Conservation (phyloP, 495 filamentous ascomycete species). For the Friedmanniomyces simplex region DNA sequence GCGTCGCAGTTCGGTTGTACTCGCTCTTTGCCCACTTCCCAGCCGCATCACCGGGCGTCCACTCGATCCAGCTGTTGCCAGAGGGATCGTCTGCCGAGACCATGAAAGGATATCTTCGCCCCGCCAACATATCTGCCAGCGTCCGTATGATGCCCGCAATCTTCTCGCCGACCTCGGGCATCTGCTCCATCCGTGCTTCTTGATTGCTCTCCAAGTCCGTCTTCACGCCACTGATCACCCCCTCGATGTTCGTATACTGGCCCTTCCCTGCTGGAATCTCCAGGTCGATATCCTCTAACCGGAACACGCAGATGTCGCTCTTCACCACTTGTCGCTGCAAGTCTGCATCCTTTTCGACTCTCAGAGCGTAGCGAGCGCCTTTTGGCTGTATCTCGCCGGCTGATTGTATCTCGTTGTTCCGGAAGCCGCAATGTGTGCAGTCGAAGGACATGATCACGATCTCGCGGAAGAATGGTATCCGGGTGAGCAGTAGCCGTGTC, state of each 20-base stretch:
- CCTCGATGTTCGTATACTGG: constrained; percentile 86
- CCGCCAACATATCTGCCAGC: constrained; percentile 59
- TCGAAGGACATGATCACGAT: constrained; percentile 94
- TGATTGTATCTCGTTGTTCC: constrained; percentile 83
- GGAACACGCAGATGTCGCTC: constrained; percentile 71
- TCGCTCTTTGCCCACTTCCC: constrained; percentile 75
- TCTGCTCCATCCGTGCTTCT: constrained; percentile 55
- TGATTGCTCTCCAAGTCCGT: constrained; percentile 70
- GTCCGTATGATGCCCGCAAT: constrained; percentile 61
- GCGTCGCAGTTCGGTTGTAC: constrained; percentile 69
- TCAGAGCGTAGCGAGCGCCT: constrained; percentile 68
- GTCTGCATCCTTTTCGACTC: constrained; percentile 56
- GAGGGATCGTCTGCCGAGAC: constrained; percentile 78
- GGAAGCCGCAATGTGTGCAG: constrained; percentile 77
- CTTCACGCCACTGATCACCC: constrained; percentile 63
- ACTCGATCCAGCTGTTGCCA: constrained; percentile 97
- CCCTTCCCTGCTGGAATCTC: constrained; percentile 85
- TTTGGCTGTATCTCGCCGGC: constrained; percentile 84
- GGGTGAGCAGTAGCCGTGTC: constrained; percentile 76
- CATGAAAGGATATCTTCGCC: constrained; percentile 74
- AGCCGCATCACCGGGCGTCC: constrained; percentile 52
- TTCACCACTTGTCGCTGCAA: constrained; percentile 82
- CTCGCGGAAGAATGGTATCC: constrained; percentile 93
- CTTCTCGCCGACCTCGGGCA: constrained; percentile 65
- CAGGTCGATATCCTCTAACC: constrained; percentile 74